A percentile compares a stretch with the other conserved stretches of the same genome.
phyloP scores from a whole-genome alignment of 73 alveolate species.

The Effrenium voratum region DNA sequence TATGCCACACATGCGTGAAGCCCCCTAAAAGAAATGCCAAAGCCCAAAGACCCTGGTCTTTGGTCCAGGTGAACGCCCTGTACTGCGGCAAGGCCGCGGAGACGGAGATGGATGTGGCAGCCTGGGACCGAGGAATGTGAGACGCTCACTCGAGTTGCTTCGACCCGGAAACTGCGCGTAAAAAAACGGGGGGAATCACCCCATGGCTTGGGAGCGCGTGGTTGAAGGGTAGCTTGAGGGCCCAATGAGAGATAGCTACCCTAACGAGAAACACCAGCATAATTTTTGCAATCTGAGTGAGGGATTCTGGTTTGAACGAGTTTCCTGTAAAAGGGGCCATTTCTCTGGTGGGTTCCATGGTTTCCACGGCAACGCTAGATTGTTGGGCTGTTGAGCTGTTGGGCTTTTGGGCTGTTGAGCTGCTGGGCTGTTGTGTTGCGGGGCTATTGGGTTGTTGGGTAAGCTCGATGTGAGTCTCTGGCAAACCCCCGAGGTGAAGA shows the following conservation, averaged over 20 bases:
- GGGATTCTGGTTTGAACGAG: background rate
- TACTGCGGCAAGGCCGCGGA: conserved; percentile 89
- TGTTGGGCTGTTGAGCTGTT: background rate
- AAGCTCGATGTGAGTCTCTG: background rate
- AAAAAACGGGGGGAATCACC: no score
- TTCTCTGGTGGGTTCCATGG: background rate
- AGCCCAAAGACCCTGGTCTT: background rate
- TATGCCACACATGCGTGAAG: no score
- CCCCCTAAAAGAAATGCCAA: background rate
- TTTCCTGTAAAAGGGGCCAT: background rate
- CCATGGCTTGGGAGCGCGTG: no score
- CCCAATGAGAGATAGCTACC: no score
- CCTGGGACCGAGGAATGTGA: no score
- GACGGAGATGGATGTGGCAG: conserved; percentile 85
- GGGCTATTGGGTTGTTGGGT: background rate
- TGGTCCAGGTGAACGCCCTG: conserved; percentile 67
- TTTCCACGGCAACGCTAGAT: background rate
- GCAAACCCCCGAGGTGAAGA: conserved; percentile 37
- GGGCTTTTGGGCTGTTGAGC: background rate
- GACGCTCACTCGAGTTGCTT: no score
- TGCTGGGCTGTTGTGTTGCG: background rate
- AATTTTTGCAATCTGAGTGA: no score
- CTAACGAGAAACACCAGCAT: no score
- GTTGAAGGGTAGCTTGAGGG: no score
- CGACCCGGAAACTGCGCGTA: no score